Percentiles rank a stretch among this genome's conserved stretches.
These are phyloP conservation scores for Heterobasidion irregulare DNA, from an alignment of 1,284 basidiomycete genomes.

Conservation along the genomic window DNA sequence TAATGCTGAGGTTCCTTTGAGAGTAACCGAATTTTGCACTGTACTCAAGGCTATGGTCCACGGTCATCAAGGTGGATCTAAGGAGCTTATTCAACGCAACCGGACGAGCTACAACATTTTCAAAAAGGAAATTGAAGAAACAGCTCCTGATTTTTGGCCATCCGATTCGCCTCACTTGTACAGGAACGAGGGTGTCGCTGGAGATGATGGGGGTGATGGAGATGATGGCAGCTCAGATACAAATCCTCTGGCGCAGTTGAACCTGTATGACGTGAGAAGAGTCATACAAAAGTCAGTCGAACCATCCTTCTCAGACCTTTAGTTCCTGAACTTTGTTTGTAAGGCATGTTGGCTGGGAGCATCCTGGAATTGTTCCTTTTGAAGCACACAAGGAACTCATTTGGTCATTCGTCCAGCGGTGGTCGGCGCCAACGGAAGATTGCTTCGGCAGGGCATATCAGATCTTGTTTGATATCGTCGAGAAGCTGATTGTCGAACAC, in stretches of 20 bases:
- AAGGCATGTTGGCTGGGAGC: background rate
- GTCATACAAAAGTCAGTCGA: background rate
- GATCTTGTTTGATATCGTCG: background rate
- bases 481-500: background rate
- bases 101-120: background rate
- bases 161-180: background rate
- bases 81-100: background rate
- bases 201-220: background rate
- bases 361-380: background rate
- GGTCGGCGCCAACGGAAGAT: background rate
- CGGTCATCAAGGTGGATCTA: background rate
- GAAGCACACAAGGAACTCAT: background rate
- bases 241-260: background rate
- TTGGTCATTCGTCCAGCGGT: background rate
- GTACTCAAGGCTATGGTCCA: background rate
- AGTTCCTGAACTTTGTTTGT: background rate
- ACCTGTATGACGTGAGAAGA: background rate
- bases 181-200: background rate
- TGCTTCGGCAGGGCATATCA: background rate
- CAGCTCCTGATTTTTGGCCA: background rate
- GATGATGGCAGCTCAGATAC: background rate
- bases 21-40: background rate
- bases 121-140: background rate
- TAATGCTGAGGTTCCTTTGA: background rate
- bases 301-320: background rate